Percentiles rank a stretch among this genome's conserved stretches.
Evolutionary conservation across 345 rosid genomes (phyloP).

Genomic region (Populus simonii): DNA sequence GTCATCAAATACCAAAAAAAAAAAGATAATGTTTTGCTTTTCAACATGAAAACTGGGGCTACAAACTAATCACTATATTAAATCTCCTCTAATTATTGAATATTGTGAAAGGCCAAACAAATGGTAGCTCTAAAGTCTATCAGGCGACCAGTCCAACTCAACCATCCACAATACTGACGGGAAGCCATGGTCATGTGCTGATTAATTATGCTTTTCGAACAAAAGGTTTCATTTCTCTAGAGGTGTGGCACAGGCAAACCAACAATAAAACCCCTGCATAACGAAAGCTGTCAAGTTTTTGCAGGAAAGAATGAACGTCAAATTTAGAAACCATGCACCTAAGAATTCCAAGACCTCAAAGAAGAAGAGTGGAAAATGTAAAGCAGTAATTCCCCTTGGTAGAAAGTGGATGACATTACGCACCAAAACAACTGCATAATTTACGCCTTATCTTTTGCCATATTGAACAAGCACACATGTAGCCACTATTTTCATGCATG

Average conservation of each 20-base stretch:
- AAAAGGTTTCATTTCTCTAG: not conserved
- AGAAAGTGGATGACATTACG: not conserved
- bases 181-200: not conserved
- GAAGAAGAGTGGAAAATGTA: not conserved
- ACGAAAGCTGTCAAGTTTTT: not conserved
- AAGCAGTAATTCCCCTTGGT: not conserved
- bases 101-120: constrained; percentile 11
- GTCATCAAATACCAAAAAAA: constrained; percentile 5
- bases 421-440: not conserved
- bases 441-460: not conserved
- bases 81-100: constrained; percentile 18
- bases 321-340: not conserved
- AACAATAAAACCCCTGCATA: constrained; percentile 3
- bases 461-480: not conserved
- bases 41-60: constrained; percentile 5
- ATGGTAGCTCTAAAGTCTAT: not conserved
- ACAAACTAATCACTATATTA: constrained; percentile 11
- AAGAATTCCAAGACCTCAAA: not conserved
- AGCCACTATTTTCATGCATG: not conserved
- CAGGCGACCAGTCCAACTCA: not conserved
- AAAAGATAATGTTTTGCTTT: not conserved
- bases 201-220: not conserved
- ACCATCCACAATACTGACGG: not conserved
- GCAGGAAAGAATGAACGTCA: not conserved
- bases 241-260: not conserved